Base-by-base conservation (phyloP, 2,329 filamentous ascomycete genomes). In the Ceratocystis cacaofunesta region DNA sequence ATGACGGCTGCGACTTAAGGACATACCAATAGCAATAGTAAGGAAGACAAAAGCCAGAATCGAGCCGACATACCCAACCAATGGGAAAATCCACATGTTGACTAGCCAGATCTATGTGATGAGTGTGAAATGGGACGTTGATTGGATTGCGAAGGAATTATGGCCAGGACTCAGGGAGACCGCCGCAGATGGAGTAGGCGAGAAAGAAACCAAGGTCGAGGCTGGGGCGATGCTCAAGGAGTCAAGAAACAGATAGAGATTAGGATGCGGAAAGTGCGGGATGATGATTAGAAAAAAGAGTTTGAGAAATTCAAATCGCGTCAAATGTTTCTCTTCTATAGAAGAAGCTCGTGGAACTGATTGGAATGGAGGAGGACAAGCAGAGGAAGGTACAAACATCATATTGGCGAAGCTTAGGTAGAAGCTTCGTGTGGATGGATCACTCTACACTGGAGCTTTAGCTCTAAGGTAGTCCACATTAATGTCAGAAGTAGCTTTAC, bases 21-120 rank as follows among this genome's bases (percentile, higher is more conserved):
- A 73, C 76, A 60, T 81, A 90, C 88, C 89, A 73, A 99, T 97
- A 66, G 92, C 91, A 68, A 99, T 81, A 22, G 94, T 97, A 70
- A 99, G 80, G 77, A 99, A 97, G 72, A 84, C 85, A 78, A 99
- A 99, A 74, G 92, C 92, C 68, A 96, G 78, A 69, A 91, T 77
- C 70, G 95, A 85, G 72, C 94, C 94, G 43, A 91, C 76, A 73
- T 96, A 96, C 72, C 94, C 94, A 72, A 99, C 79, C 55, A 97
- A 78, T 71, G 92, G 92, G 72, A 99, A 79, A 78, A 99, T 90
- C 90, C 92, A 97, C 94, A 97, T 96, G 69, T 69, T 83, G 73
- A 67, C 68, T 50, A 52, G 46, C n/a, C 41, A 25, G 8, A 30
- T 19, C 2, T 5, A 30, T 10, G 28, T 17, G 52, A 30, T 6